Evolutionary conservation across 202 grass and related monocot species (phyloP).

Genomic region (Dendrocalamus latiflorus): DNA sequence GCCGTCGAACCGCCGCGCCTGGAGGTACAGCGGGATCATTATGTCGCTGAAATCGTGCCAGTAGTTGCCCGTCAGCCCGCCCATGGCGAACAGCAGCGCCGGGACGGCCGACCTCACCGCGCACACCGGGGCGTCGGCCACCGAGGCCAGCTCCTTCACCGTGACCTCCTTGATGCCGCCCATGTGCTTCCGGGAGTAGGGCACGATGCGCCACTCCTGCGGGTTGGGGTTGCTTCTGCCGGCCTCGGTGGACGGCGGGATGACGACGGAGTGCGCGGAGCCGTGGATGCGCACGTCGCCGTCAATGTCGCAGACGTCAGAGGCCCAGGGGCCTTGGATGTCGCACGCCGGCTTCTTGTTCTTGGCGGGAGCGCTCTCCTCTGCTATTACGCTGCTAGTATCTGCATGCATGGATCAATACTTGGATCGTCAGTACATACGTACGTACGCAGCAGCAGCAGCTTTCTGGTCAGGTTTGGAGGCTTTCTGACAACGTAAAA

Average conservation of each 20-base stretch:
- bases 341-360: constrained; percentile 60
- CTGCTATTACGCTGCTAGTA: not conserved
- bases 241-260: constrained; percentile 37
- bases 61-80: constrained; percentile 68
- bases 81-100: constrained; percentile 59
- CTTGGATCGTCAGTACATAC: not conserved
- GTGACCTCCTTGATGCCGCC: constrained; percentile 34
- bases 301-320: constrained; percentile 45
- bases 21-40: constrained; percentile 64
- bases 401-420: constrained; percentile 8
- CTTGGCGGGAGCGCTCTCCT: constrained; percentile 16
- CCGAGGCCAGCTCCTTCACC: constrained; percentile 33
- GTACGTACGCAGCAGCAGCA: too few species aligned
- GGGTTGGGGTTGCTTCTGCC: constrained; percentile 35
- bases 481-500: not conserved
- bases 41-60: constrained; percentile 82
- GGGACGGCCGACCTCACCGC: constrained; percentile 27
- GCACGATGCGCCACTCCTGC: constrained; percentile 43
- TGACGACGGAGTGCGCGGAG: constrained; percentile 19
- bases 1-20: constrained; percentile 31
- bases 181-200: constrained; percentile 58
- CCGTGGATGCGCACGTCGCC: constrained; percentile 54
- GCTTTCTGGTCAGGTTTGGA: not conserved
- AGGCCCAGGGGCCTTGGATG: constrained; percentile 46
- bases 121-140: constrained; percentile 39